phyloP scores from a whole-genome alignment of 1,139 yeast species.

The Sugiyamaella neomexicana region DNA sequence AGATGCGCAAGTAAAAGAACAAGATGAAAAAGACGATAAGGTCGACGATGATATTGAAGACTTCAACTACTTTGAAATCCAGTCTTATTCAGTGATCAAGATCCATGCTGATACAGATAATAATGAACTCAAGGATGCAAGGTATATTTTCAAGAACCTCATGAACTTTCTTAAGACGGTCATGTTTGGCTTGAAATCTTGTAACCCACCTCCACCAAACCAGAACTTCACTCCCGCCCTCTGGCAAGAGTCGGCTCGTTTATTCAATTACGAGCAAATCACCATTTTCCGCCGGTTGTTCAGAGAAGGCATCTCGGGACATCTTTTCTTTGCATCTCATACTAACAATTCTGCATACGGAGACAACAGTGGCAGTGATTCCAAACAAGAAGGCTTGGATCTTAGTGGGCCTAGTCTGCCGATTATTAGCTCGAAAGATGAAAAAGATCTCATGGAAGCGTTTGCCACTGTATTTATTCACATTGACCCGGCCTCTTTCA shows the following conservation, averaged over 20 bases:
- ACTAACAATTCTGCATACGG: conserved; percentile 40
- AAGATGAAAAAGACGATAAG: conserved; percentile 22
- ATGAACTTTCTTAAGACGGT: conserved; percentile 90
- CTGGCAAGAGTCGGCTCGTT: conserved; percentile 89
- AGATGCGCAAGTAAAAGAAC: conserved; percentile 25
- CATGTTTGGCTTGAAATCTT: conserved; percentile 82
- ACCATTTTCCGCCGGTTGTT: conserved; percentile 72
- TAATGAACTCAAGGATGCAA: conserved; percentile 82
- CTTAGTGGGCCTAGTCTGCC: conserved; percentile 80
- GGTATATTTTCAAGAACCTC: conserved; percentile 81
- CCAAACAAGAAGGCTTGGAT: conserved; percentile 49
- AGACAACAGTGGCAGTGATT: conserved; percentile 21
- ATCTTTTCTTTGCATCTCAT: conserved; percentile 64
- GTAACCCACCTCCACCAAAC: conserved; percentile 81
- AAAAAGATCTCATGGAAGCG: conserved; percentile 92
- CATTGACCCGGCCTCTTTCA: conserved; percentile 92
- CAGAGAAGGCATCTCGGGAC: conserved; percentile 81
- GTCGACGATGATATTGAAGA: conserved; percentile 30
- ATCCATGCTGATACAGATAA: conserved; percentile 46
- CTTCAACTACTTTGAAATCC: conserved; percentile 15
- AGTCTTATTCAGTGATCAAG: conserved; percentile 45
- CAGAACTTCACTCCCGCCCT: conserved; percentile 63
- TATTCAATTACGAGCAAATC: conserved; percentile 80
- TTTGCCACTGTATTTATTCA: conserved; percentile 93
- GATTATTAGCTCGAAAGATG: conserved; percentile 85